A percentile compares a stretch with the other conserved stretches of the same genome.
These are phyloP conservation scores for Cymbopogon citratus DNA, from an alignment of 176 grass and related monocot species.

Conservation along the genomic window DNA sequence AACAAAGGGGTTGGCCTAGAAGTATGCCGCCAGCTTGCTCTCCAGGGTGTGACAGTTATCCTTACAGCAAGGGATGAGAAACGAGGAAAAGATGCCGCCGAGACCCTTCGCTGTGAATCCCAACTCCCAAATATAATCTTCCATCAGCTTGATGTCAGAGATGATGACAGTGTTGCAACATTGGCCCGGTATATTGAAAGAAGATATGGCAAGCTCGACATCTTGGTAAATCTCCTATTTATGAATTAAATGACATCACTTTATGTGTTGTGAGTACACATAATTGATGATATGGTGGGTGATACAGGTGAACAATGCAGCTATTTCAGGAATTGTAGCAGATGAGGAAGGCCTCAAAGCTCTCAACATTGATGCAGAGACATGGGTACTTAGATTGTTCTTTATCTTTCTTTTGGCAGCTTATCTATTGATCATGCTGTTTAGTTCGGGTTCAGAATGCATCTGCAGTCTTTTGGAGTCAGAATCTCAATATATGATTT, in stretches of 20 bases:
- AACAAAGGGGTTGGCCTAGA: too few relatives aligned
- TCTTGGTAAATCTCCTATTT: conserved; percentile 34
- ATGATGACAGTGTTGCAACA: conserved; percentile 27
- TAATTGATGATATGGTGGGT: not conserved
- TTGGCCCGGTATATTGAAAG: conserved; percentile 34
- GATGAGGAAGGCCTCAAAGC: conserved; percentile 52
- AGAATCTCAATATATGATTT: not conserved
- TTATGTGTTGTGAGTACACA: not conserved
- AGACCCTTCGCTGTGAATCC: conserved; percentile 35
- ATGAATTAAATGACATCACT: not conserved
- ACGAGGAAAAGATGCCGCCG: conserved; percentile 27
- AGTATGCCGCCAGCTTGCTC: conserved; percentile 38
- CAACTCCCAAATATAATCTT: conserved; percentile 42
- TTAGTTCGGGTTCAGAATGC: not conserved
- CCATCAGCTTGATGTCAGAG: conserved; percentile 57
- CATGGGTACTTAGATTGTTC: conserved; percentile 27
- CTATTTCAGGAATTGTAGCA: conserved; percentile 27
- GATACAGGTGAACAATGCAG: conserved; percentile 72
- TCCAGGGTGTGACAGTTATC: conserved; percentile 41
- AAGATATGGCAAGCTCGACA: conserved; percentile 62
- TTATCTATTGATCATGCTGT: not conserved
- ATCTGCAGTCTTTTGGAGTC: not conserved
- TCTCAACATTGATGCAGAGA: conserved; percentile 50
- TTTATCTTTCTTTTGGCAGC: not conserved
- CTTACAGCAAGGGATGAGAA: conserved; percentile 69